A percentile compares a stretch with the other conserved stretches of the same genome.
These are phyloP conservation scores for Populus tomentosa DNA, from an alignment of 441 rosid species.

Conservation along the genomic window DNA sequence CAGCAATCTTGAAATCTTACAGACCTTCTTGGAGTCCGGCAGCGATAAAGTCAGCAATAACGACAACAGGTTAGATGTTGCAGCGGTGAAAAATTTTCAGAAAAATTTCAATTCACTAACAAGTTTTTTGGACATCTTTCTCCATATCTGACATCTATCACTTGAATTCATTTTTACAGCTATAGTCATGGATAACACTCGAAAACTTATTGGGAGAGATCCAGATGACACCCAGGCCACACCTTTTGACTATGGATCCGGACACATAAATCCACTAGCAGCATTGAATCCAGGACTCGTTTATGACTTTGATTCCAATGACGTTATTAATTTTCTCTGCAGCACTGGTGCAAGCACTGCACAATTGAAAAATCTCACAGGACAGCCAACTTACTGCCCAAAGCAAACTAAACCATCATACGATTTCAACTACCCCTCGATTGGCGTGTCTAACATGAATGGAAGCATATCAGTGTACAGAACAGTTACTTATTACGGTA, in stretches of 20 bases:
- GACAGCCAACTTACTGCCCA: slow-evolving; percentile 30
- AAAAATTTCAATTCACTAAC: background rate
- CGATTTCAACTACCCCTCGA: slow-evolving; percentile 47
- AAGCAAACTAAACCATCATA: slow-evolving; percentile 21
- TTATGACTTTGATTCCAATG: slow-evolving; percentile 33
- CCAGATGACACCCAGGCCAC: slow-evolving; percentile 35
- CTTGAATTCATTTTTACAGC: slow-evolving; percentile 27
- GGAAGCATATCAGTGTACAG: slow-evolving; percentile 35
- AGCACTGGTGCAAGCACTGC: slow-evolving; percentile 40
- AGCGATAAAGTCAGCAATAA: slow-evolving; percentile 52
- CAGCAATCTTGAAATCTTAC: slow-evolving; percentile 42
- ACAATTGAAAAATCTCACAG: slow-evolving; percentile 44
- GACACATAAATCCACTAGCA: slow-evolving; percentile 40
- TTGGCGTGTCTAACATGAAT: slow-evolving; percentile 39
- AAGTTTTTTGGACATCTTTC: background rate
- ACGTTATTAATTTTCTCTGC: slow-evolving; percentile 45
- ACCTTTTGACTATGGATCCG: slow-evolving; percentile 56
- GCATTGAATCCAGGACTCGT: slow-evolving; percentile 45
- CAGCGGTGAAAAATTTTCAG: background rate
- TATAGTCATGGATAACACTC: slow-evolving; percentile 30
- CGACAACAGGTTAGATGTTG: slow-evolving; percentile 43
- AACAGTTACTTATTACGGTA: slow-evolving; percentile 41
- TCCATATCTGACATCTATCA: background rate
- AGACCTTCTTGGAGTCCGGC: slow-evolving; percentile 52
- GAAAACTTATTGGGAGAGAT: slow-evolving; percentile 25